Percentiles rank a stretch among this genome's conserved stretches.
Evolutionary conservation across 768 basidiomycete genomes (phyloP).

Genomic region (Tubosaeta sp.): DNA sequence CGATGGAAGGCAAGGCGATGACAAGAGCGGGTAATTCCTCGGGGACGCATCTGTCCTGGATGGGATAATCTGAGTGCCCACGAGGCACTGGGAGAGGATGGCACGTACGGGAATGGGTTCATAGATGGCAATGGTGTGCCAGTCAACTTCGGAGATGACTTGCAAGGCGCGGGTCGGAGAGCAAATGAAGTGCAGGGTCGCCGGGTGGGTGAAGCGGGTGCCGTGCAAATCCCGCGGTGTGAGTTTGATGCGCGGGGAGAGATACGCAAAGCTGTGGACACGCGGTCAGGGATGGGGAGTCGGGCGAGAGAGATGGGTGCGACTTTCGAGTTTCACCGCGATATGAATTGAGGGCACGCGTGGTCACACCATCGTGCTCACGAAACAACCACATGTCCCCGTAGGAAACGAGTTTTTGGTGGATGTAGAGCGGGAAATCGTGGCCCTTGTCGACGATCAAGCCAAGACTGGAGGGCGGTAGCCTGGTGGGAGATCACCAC

Average conservation of each 20-base stretch:
- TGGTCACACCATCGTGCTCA: slow-evolving; percentile 56
- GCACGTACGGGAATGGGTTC: slow-evolving; percentile 80
- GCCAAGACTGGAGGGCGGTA: slow-evolving; percentile 58
- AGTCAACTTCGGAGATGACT: slow-evolving; percentile 66
- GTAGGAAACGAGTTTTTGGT: slow-evolving; percentile 52
- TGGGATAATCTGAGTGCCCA: neutral
- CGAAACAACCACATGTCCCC: slow-evolving; percentile 80
- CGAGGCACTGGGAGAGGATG: neutral
- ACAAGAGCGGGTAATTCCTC: slow-evolving; percentile 69
- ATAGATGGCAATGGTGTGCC: slow-evolving; percentile 69
- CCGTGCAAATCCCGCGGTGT: slow-evolving; percentile 62
- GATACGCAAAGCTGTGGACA: slow-evolving; percentile 65
- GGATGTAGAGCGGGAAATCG: slow-evolving; percentile 66
- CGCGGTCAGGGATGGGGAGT: slow-evolving; percentile 7
- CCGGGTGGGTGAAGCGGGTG: slow-evolving; percentile 49
- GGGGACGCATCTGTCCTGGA: slow-evolving; percentile 73
- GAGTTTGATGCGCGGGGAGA: slow-evolving; percentile 66
- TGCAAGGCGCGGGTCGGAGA: slow-evolving; percentile 66
- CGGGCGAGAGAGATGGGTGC: slow-evolving; percentile 7
- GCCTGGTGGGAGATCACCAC: slow-evolving; percentile 39
- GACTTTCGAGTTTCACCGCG: slow-evolving; percentile 70
- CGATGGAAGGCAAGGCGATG: slow-evolving; percentile 52
- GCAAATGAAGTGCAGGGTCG: slow-evolving; percentile 77
- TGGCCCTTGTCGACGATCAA: slow-evolving; percentile 82
- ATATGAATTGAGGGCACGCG: slow-evolving; percentile 72